A percentile compares a stretch with the other conserved stretches of the same genome.
phyloP scores from a whole-genome alignment of 139 green algal species.

The Pleodorina starrii region DNA sequence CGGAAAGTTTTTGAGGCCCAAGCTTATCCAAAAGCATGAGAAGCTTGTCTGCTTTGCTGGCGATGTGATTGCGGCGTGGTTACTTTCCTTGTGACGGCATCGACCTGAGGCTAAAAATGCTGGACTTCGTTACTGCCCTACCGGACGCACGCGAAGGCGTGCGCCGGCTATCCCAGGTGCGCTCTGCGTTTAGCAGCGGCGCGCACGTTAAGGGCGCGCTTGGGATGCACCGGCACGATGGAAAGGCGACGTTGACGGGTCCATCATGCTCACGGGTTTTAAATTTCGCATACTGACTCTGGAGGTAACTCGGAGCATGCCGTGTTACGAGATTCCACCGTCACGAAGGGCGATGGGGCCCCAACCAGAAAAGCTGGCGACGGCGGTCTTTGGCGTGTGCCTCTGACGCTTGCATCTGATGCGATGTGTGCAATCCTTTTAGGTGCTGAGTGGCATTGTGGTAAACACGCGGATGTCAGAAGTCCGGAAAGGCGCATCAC shows the following conservation, averaged over 20 bases:
- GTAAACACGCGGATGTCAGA: constrained; percentile 1
- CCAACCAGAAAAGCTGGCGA: too few relatives aligned
- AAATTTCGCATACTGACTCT: neutral
- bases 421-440: neutral
- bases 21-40: neutral
- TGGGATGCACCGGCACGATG: too few relatives aligned
- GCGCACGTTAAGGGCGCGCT: neutral
- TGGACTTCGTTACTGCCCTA: neutral
- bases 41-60: neutral
- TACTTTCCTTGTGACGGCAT: neutral
- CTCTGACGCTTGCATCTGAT: neutral
- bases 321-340: neutral
- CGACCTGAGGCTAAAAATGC: neutral
- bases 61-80: neutral
- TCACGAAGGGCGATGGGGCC: neutral
- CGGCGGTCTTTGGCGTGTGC: too few relatives aligned
- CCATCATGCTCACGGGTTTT: neutral
- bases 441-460: constrained; percentile 18
- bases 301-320: neutral
- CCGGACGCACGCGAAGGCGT: constrained; percentile 27
- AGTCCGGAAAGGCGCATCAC: neutral
- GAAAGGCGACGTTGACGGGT: neutral
- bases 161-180: constrained; percentile 15
- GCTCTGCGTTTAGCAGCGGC: neutral
- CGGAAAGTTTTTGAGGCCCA: neutral